Evolutionary conservation across 2,329 filamentous ascomycete genomes (phyloP), one percentile per base, ranked within the genome.

Genomic region (Dothidotthia symphoricarpi): DNA sequence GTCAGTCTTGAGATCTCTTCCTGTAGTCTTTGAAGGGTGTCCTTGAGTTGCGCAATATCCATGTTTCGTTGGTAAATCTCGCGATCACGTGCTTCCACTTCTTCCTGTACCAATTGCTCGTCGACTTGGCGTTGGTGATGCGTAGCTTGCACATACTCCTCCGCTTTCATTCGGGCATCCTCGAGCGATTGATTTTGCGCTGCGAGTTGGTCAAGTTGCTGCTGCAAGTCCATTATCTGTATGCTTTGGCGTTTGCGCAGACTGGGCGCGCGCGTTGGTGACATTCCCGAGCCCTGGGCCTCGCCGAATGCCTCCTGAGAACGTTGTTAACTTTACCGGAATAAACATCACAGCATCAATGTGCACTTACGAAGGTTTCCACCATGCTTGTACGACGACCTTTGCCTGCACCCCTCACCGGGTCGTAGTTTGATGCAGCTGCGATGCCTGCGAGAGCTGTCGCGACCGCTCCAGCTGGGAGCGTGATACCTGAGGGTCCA

Each of bases 231-330:
- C 62, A 78, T 71, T 45, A 97, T 82, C 71, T 97, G 91, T 83
- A 97, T 91, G 76, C 91, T 97, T 70, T 95, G 93, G 63, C 91
- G 87, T 64, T 91, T 90, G 57, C 91, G 90, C 80, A 98, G 86
- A 75, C 89, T 96, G 63, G 90, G 88, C 57, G 93, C 90, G 69
- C 91, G 83, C 55, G 88, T 95, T 38, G 93, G 93, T 59, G 93
- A 97, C 60, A 86, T 83, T 61, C 91, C 89, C 65, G 89, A 95
- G 64, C 83, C 83, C 64, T 86, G 87, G 69, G 86, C 88, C 72
- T 95, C 88, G 71, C 91, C 91, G 75, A 82, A 90, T 72, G 88
- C 91, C 80, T 95, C 89, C 90, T 96, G 73, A 37, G 57, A 57
- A 53, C 13, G 47, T 36, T 42, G 52, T 62, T 41, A 63, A 62